Base-by-base conservation (phyloP, 306 rosid species). In the Prunus fruticosa region DNA sequence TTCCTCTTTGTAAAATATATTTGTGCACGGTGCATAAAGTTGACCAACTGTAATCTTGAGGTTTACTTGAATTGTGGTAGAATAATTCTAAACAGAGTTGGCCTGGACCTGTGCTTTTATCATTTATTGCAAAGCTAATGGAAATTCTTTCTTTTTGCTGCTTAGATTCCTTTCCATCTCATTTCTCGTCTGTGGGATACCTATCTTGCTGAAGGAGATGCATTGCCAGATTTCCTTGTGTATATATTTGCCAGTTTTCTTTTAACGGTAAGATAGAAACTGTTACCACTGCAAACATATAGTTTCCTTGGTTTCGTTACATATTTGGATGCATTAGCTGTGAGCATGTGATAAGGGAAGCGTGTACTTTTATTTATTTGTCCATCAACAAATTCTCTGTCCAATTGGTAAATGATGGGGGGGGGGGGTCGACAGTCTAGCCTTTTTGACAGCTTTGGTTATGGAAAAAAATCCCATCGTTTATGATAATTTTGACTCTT, bases 151-250 rank as follows among this genome's bases (percentile, higher is more conserved):
- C 69, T 66, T 13, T 69, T 27, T 58, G 28, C 67, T 83, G 54
- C 74, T 67, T 82, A 96, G 99, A 87, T 96, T 77, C 99, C 99
- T 64, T 96, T 91, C 83, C 81, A 88, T 81, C 93, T 96, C n/a
- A 88, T 96, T 69, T 86, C 93, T 14, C 99, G 99, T 80, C 86
- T 96, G 64, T 96, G 99, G 99, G 99, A 96, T 84, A 96, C 99
- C 3, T 96, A 92, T 81, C 99, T 96, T 72, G 98, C 99, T 3
- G 98, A 96, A 86, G 99, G 99, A 80, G 97, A 96, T 80, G 96
- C 93, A 47, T 86, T 96, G 79, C 97, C 99, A 46, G 97, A 96
- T 81, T 96, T 96, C 85, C 99, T 96, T 75, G 98, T 96, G 74
- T 96, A 96, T 74, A 96, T 96, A 80, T 96, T 87, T 77, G 93